These are phyloP conservation scores for Ophiostoma pallidulum DNA, from an alignment of 2,329 filamentous ascomycete genomes.

Conservation along the genomic window DNA sequence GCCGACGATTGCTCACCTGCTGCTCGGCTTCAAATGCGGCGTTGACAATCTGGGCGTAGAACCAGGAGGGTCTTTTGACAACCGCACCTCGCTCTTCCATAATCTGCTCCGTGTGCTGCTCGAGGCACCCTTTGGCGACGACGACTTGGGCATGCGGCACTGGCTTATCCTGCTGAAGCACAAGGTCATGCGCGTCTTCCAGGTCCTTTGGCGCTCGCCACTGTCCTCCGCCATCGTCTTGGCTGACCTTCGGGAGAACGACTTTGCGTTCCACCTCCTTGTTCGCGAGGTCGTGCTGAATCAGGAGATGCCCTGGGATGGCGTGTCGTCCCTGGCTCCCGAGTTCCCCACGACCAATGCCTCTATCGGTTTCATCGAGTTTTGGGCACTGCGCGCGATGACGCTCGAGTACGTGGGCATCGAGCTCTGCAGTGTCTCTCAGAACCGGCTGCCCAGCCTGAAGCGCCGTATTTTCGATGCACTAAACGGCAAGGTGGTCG, in stretches of 20 bases:
- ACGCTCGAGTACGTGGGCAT: conserved; percentile 77
- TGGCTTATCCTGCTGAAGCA: conserved; percentile 64
- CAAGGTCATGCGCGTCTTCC: conserved; percentile 62
- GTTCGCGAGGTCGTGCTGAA: conserved; percentile 62
- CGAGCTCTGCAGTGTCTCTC: conserved; percentile 70
- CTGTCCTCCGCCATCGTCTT: conserved; percentile 68
- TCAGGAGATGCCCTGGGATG: conserved; percentile 65
- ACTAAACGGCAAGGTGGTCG: conserved; percentile 65
- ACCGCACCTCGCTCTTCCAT: conserved; percentile 72
- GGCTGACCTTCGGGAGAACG: conserved; percentile 67
- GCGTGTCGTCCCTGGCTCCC: conserved; percentile 46
- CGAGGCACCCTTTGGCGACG: conserved; percentile 55
- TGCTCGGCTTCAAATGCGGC: conserved; percentile 78
- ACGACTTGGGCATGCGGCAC: conserved; percentile 46
- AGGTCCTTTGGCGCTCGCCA: conserved; percentile 73
- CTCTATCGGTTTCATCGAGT: conserved; percentile 62
- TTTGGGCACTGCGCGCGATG: conserved; percentile 66
- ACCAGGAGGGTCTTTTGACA: conserved; percentile 59
- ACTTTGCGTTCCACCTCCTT: conserved; percentile 71
- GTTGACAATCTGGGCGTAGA: conserved; percentile 60
- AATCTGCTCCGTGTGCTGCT: conserved; percentile 63
- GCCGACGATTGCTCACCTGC: conserved; percentile 80
- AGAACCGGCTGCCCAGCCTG: conserved; percentile 59
- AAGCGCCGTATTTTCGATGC: conserved; percentile 61
- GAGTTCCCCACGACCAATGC: conserved; percentile 62